Base-by-base conservation (phyloP, 2,329 filamentous ascomycete species). In the Colletotrichum costaricense region DNA sequence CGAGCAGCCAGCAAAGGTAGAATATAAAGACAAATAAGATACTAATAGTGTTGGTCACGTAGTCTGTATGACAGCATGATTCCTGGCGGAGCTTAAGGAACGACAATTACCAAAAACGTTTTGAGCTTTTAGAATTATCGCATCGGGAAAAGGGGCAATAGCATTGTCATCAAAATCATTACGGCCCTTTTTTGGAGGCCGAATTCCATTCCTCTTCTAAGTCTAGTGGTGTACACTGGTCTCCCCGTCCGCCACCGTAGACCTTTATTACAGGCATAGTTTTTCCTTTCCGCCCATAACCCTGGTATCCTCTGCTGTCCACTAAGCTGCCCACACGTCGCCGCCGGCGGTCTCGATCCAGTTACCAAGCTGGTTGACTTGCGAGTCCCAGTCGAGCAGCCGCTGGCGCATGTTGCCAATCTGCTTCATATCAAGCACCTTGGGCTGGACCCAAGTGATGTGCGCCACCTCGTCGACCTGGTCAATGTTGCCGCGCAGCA, bases 361-460 rank as follows among this genome's bases (percentile, higher is more conserved):
- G 86, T 97, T 97, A 75, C 96, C 96, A 70, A 99, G 88, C 83
- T 97, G 93, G 82, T 98, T 98, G 76, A 99, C 96, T 81, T 95
- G 98, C 63, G 93, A 92, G 82, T 98, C 95, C 97, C 97, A 99
- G 79, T 99, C 96, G 81, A 93, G 92, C 80, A 99, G 85, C 78
- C 97, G 89, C 80, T 91, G 88, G 79, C 94, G 91, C 96, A 99
- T 98, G 79, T 92, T 94, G 79, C 93, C 94, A 78, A 99, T 98
- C 87, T 98, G 97, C 84, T 91, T 92, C 91, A 95, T 95, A 83
- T 98, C 97, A 77, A 99, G 86, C 38, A 99, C 95, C 89, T 98
- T 98, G 26, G 97, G 97, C 86, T 99, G 97, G 72, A 99, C 97
- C 97, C 97, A 99, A 79, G 96, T 96, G 84, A 99, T 98, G 81